Conservation (phyloP, 192 early-diverging fungal species). For the Piromyces sp. region DNA sequence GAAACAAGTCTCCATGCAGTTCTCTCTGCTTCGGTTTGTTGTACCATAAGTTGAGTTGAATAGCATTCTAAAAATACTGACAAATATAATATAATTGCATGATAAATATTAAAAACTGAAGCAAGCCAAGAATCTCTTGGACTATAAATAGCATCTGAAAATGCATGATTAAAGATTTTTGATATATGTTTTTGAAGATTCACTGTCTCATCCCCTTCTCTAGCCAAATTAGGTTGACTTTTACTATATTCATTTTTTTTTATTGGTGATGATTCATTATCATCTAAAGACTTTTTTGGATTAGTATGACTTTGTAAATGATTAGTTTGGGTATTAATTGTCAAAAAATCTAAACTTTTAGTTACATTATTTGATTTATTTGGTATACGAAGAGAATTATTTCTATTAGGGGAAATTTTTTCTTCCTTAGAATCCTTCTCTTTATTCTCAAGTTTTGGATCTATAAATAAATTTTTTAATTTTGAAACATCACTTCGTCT, state of each 20-base stretch:
- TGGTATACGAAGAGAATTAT: neutral
- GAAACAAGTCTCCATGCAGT: neutral
- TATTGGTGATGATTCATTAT: neutral
- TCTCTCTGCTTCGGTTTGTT: neutral
- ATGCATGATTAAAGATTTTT: neutral
- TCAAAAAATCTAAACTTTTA: neutral
- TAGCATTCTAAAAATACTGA: neutral
- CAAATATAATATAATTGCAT: neutral
- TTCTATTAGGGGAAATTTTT: neutral
- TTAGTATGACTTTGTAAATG: neutral
- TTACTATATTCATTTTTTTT: neutral
- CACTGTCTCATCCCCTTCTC: neutral
- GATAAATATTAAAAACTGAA: neutral
- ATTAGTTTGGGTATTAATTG: neutral
- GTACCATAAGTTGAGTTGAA: neutral
- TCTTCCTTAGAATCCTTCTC: neutral
- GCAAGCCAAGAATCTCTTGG: neutral
- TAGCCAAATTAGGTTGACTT: neutral
- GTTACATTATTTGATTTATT: neutral
- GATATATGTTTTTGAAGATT: neutral
- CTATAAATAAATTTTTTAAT: neutral
- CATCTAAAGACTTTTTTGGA: neutral
- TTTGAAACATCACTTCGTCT: neutral
- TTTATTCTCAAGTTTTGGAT: neutral
- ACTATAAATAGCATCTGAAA: neutral